Conservation (phyloP, 2,329 filamentous ascomycete species). For the Neodidymelliopsis sp. region DNA sequence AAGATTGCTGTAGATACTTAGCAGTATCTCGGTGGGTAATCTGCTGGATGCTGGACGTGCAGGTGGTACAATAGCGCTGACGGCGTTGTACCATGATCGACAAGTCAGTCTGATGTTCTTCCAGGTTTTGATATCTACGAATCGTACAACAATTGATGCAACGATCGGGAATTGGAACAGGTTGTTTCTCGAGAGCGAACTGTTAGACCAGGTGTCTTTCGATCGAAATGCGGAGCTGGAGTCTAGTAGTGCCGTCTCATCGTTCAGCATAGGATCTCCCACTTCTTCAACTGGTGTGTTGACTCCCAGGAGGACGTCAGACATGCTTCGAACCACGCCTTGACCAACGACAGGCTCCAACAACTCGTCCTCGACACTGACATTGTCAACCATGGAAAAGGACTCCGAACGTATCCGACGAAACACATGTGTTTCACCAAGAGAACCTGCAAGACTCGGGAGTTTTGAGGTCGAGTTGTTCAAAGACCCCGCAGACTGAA, state of each 20-base stretch:
- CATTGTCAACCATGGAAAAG: conserved; percentile 28
- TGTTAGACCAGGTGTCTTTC: neutral
- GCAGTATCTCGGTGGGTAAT: conserved; percentile 56
- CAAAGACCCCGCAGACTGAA: conserved; percentile 37
- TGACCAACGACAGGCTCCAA: conserved; percentile 32
- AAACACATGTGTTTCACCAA: conserved; percentile 18
- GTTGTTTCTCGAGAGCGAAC: neutral
- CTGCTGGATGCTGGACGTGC: conserved; percentile 37
- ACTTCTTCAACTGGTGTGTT: conserved; percentile 30
- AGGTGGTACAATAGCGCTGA: conserved; percentile 31
- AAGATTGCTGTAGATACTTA: conserved; percentile 31
- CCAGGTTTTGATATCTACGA: conserved; percentile 23
- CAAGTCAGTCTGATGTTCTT: conserved; percentile 44
- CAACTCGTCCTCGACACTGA: conserved; percentile 30
- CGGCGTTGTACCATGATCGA: conserved; percentile 43
- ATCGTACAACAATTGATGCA: conserved; percentile 15
- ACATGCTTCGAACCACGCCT: conserved; percentile 33
- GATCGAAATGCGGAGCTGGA: neutral
- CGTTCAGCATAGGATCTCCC: conserved; percentile 12
- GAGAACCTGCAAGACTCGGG: conserved; percentile 26
- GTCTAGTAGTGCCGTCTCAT: conserved; percentile 4
- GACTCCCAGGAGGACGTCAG: conserved; percentile 35
- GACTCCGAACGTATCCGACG: conserved; percentile 30
- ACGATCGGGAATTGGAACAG: neutral
- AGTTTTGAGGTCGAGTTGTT: conserved; percentile 28